Evolutionary conservation across 2,329 filamentous ascomycete genomes (phyloP).

Genomic region (Atkinsonella hypoxylon): DNA sequence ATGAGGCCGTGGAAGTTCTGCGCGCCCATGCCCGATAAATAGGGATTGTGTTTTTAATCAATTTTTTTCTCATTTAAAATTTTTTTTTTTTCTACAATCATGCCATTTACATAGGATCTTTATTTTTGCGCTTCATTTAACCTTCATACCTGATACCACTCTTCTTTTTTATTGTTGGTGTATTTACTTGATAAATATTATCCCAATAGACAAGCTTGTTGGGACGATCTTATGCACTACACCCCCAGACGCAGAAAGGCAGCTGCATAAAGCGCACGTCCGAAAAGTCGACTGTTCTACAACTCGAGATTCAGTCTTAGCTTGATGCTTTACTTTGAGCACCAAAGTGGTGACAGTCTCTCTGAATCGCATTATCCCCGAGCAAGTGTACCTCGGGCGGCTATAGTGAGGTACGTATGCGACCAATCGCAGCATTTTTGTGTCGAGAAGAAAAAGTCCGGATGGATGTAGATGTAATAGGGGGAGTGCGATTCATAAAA

Average conservation of each 20-base stretch:
- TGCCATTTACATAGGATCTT: neutral
- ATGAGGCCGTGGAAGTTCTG: slow-evolving; percentile 41
- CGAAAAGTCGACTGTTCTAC: too few relatives aligned
- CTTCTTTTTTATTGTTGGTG: neutral
- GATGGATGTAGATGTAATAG: too few relatives aligned
- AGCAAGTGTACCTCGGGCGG: too few relatives aligned
- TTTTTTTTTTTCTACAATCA: neutral
- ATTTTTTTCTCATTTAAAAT: neutral
- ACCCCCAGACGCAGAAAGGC: too few relatives aligned
- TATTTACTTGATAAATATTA: neutral
- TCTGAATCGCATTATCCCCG: too few relatives aligned
- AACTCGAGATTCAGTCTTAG: too few relatives aligned
- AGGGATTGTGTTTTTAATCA: neutral
- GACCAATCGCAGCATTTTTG: neutral
- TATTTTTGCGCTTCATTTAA: neutral
- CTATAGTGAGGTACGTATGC: neutral
- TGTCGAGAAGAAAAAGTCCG: neutral
- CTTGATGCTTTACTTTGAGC: too few relatives aligned
- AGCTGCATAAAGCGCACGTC: too few relatives aligned
- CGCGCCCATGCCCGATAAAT: slow-evolving; percentile 21
- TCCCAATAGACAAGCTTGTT: too few relatives aligned
- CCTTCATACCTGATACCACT: neutral
- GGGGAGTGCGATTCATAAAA: too few relatives aligned
- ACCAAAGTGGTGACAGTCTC: too few relatives aligned
- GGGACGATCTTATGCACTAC: too few relatives aligned